Conservation (phyloP, 2,329 filamentous ascomycete species). For the Coniella vitis region DNA sequence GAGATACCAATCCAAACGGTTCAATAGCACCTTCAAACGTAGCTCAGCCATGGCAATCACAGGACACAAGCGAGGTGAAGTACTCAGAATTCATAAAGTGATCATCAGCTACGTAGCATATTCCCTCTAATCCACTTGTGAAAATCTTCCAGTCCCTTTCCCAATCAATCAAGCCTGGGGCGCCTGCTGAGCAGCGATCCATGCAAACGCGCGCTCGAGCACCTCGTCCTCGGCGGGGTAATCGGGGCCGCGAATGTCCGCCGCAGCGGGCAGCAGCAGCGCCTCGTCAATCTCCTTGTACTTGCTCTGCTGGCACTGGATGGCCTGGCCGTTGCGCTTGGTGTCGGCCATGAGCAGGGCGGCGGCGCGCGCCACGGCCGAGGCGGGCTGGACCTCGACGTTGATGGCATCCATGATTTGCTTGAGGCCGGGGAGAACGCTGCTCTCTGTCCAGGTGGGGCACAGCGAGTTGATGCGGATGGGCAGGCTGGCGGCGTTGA, state of each 20-base stretch:
- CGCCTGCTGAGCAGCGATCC: constrained; percentile 3
- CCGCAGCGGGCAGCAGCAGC: constrained; percentile 28
- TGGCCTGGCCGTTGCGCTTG: constrained; percentile 40
- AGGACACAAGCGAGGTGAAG: too few species aligned
- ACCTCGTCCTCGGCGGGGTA: constrained; percentile 31
- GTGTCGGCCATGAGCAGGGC: constrained; percentile 43
- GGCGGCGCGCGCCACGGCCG: constrained; percentile 41
- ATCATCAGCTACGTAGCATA: too few species aligned
- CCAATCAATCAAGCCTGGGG: too few species aligned
- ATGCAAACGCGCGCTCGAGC: constrained; percentile 18
- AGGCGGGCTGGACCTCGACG: constrained; percentile 36
- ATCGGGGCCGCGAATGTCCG: constrained; percentile 25
- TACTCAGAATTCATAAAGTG: too few species aligned
- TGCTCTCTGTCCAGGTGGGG: constrained; percentile 48
- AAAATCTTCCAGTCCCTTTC: too few species aligned
- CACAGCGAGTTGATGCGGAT: constrained; percentile 51
- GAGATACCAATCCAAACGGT: too few species aligned
- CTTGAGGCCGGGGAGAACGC: constrained; percentile 34
- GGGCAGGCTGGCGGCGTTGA: constrained; percentile 31
- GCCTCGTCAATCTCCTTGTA: constrained; percentile 48
- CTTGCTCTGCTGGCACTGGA: constrained; percentile 42
- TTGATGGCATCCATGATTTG: constrained; percentile 31
- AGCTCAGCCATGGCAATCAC: too few species aligned
- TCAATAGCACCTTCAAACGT: too few species aligned
- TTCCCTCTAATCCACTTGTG: too few species aligned